Conservation (phyloP, 805 yeast species). For the Jamesozyma gamospora region DNA sequence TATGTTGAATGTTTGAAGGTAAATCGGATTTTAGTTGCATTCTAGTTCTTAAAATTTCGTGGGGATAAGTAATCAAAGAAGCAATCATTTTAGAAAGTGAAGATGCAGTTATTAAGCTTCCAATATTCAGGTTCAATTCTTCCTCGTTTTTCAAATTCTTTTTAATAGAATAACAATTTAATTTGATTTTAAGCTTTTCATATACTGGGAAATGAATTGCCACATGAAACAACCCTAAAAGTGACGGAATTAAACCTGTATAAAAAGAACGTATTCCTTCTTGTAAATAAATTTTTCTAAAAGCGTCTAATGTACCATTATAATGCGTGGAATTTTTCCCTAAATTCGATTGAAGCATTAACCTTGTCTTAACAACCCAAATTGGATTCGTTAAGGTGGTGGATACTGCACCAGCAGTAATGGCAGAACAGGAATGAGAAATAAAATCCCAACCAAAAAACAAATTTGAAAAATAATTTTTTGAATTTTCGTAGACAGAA, state of each 20-base stretch:
- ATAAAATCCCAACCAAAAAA: conserved; percentile 30
- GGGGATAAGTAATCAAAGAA: conserved; percentile 84
- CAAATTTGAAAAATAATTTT: conserved; percentile 40
- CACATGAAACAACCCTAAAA: conserved; percentile 84
- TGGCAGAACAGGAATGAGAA: conserved; percentile 47
- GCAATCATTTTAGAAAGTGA: conserved; percentile 82
- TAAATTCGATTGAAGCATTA: conserved; percentile 67
- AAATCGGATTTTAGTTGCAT: conserved; percentile 50
- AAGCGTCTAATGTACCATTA: conserved; percentile 75
- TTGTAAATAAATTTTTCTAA: conserved; percentile 58
- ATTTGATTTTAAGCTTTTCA: conserved; percentile 60
- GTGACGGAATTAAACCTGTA: conserved; percentile 82
- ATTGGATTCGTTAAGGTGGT: conserved; percentile 86
- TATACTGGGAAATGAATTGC: conserved; percentile 95
- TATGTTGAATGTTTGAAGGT: conserved; percentile 18
- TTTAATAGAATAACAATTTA: conserved; percentile 28
- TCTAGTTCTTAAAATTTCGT: conserved; percentile 86
- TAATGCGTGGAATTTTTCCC: conserved; percentile 30
- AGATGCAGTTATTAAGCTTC: conserved; percentile 53
- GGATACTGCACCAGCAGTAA: conserved; percentile 81
- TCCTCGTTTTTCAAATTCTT: conserved; percentile 8
- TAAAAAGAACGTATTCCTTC: conserved; percentile 82
- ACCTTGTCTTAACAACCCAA: conserved; percentile 93
- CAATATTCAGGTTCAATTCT: conserved; percentile 24
- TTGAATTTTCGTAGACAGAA: conserved; percentile 76